Base-by-base conservation (phyloP, 1,284 basidiomycete species). In the Prillingera fragicola region DNA sequence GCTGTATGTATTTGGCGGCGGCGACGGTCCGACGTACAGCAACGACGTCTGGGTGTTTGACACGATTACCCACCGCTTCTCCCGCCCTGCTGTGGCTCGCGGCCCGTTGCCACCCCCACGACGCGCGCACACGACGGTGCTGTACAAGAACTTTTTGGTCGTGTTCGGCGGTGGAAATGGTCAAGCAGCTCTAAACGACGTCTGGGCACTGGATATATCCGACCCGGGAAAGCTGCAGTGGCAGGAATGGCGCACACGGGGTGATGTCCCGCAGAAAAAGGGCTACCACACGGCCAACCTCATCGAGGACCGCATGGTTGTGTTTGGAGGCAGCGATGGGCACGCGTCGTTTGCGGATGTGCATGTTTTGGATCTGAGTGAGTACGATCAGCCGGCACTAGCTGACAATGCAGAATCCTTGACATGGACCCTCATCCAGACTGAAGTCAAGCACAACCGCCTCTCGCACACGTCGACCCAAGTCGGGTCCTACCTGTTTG, bases 81-180 rank as follows among this genome's bases (percentile, higher is more conserved):
- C 76, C 23, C 68, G 75, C 17, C 66, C 67, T 2, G 41, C 44
- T 5, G 57, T 69, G 35, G 50, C 52, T 4, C 50, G 55, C 28
- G 50, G 32, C 53, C 73, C n/a, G 61, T 67, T 64, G 70, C 90
- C 49, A 65, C 82, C 48, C 8, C 82, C 85, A 1, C 80, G 90
- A 9, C 80, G 90, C 23, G 89, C 90, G 3, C 90, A 95, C 67
- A 88, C 87, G 0, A 81, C 87, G 2, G 85, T 90, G 19, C 73
- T 82, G 25, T 83, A 87, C 62, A 75, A 77, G 33, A 77, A 79
- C 43, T 83, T 80, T 59, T 77, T 95, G 0, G 87, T 86, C 74
- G 74, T 95, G 3, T 95, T 95, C 62, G 90, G 90, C 4, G 90
- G 91, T 17, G 91, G 90, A 3, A 92, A 91, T 51, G 90, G 90